Evolutionary conservation across 441 rosid genomes (phyloP), one percentile per base, ranked within the genome.

Genomic region (Dalechampia spathulata): DNA sequence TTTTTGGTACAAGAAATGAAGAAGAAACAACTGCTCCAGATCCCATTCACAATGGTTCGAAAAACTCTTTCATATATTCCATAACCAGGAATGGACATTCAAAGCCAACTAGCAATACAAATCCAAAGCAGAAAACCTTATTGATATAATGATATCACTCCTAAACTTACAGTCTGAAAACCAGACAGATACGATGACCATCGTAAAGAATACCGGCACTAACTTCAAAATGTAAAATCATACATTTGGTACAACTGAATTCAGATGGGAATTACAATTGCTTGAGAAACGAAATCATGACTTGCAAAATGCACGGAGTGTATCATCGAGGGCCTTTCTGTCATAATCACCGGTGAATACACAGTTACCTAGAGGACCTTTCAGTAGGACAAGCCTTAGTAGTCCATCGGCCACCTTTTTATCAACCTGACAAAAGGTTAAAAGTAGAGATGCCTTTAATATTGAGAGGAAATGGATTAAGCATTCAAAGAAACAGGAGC

Each of bases 361-460:
- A 54, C 96, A 93, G 60, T 81, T 87, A 59, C 96, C 95, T 6
- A 90, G 77, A 48, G 93, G 83, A 27, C 97, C 99, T 78, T 90
- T 83, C 45, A 93, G 76, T 58, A 93, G 93, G 71, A 93, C 87
- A 53, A 93, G 95, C 81, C 96, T 79, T 57, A 90, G 78, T 45
- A 87, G 58, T 51, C 99, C 97, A 60, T 93, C 99, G 3, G 96
- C 97, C 13, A 93, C 99, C 78, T 90, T 93, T 83, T 93, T 93
- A 77, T 93, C 99, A 37, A 90, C 97, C 99, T 89, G 77, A 57
- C 63, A 42, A 41, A 37, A 47, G 37, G 42, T 39, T 20, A 41
- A 22, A 40, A 27, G 34, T 32, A 36, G 22, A 26, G 27, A 44
- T 15, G 34, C 19, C 25, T 57, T 16, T 8, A 45, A 50, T 6